Conservation (phyloP, 306 rosid species). For the Lathyrus sativus region DNA sequence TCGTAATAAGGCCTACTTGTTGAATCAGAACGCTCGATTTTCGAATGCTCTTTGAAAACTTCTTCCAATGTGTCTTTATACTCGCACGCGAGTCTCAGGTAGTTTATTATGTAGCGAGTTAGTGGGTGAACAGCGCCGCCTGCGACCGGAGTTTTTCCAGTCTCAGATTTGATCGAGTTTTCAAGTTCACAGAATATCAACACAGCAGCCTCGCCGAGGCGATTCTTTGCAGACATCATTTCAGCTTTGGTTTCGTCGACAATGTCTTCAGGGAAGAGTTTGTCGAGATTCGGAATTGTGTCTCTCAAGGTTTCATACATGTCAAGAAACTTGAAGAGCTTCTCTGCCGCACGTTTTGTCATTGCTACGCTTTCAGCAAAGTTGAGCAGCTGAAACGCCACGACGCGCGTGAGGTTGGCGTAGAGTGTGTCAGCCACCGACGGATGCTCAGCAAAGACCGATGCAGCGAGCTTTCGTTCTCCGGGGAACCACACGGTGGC, state of each 20-base stretch:
- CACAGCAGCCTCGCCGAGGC: slow-evolving; percentile 53
- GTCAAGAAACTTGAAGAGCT: slow-evolving; percentile 61
- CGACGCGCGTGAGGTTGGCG: slow-evolving; percentile 35
- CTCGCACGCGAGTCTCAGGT: slow-evolving; percentile 43
- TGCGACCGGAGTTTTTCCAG: slow-evolving; percentile 39
- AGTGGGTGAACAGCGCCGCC: slow-evolving; percentile 56
- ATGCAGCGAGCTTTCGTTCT: slow-evolving; percentile 43
- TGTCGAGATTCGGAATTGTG: slow-evolving; percentile 35
- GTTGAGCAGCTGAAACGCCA: slow-evolving; percentile 47
- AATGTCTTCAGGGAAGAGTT: slow-evolving; percentile 33
- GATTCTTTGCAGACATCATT: slow-evolving; percentile 22
- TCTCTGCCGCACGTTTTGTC: slow-evolving; percentile 62
- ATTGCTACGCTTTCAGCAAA: slow-evolving; percentile 53
- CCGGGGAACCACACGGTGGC: slow-evolving; percentile 37
- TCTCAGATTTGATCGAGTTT: slow-evolving; percentile 46
- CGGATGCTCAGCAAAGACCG: slow-evolving; percentile 32
- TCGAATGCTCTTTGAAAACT: slow-evolving; percentile 51
- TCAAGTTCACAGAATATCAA: slow-evolving; percentile 47
- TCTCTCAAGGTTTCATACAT: slow-evolving; percentile 64
- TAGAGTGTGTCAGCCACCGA: slow-evolving; percentile 20
- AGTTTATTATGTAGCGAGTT: slow-evolving; percentile 45
- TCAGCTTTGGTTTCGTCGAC: slow-evolving; percentile 41
- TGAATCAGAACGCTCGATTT: slow-evolving; percentile 54
- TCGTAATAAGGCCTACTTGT: slow-evolving; percentile 41
- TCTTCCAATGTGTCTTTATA: slow-evolving; percentile 55